phyloP scores from a whole-genome alignment of 768 basidiomycete species.

The Auricularia sp. region DNA sequence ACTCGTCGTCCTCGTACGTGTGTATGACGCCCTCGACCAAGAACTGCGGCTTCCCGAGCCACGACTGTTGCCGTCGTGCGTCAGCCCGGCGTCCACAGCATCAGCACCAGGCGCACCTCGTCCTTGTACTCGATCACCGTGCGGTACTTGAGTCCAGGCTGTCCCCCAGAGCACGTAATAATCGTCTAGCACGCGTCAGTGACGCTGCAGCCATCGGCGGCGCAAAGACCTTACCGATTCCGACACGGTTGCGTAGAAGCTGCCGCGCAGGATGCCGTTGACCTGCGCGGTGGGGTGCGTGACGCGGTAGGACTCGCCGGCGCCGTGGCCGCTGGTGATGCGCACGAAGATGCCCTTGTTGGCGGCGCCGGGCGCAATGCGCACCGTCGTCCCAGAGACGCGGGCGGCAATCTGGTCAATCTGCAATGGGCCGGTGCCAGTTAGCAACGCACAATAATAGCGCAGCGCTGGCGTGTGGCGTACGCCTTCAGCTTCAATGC shows the following conservation, averaged over 20 bases:
- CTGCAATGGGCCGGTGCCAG: background rate
- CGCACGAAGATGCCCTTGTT: constrained; percentile 86
- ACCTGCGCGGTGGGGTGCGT: constrained; percentile 85
- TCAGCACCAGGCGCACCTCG: constrained; percentile 47
- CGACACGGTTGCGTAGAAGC: constrained; percentile 81
- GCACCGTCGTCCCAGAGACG: constrained; percentile 78
- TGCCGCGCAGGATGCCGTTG: constrained; percentile 85
- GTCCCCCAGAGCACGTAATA: constrained; percentile 69
- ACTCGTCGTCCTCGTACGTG: constrained; percentile 55
- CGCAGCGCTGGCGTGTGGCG: background rate
- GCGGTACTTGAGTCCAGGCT: constrained; percentile 49
- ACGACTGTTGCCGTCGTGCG: constrained; percentile 43
- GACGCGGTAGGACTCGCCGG: constrained; percentile 76
- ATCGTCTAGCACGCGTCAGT: constrained; percentile 31
- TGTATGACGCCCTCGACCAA: constrained; percentile 84
- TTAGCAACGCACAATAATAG: background rate
- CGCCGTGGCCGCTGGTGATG: constrained; percentile 62
- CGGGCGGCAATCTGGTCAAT: constrained; percentile 92
- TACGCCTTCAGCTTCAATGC: constrained; percentile 58
- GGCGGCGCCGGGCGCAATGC: constrained; percentile 68
- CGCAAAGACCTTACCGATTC: constrained; percentile 37
- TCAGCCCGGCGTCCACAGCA: background rate
- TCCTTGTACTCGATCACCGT: constrained; percentile 92
- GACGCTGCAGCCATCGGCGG: background rate
- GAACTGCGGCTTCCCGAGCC: constrained; percentile 84